Base-by-base conservation (phyloP, 768 basidiomycete genomes). In the Suillus subaureus region DNA sequence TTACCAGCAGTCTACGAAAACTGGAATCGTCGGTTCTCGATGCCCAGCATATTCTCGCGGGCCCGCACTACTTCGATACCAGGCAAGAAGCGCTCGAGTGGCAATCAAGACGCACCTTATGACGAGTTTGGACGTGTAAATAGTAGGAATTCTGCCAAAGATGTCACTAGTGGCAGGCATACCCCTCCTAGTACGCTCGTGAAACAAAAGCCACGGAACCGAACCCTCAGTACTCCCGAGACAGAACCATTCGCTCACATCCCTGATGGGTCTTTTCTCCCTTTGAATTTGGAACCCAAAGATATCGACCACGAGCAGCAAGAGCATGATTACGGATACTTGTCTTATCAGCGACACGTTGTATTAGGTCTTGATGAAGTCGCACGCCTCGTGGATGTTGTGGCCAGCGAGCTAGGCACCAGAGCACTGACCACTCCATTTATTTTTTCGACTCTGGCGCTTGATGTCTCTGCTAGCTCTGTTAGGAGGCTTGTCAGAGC, bases 391-490 rank as follows among this genome's bases (percentile, higher is more conserved):
- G 89, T 93, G n/a, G 83, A 85, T 51, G 86, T 87, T 65, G 79
- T 93, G 64, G 84, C 87, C 56, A 82, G 86, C 62, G 91, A 93
- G 78, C 86, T 95, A 63, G 84, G 83, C 68, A 82, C 85, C 63
- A 83, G 92, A 70, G 92, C 89, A 71, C 84, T 97, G 66, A 89
- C 90, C 26, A 94, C 93, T 4, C 96, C 96, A 26, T 90, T 97
- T 79, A 89, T 98, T 67, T 97, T 98, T 81, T 93, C 93, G 43
- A 88, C 87, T 35, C 87, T 91, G 69, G 95, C 95, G 18, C 87
- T 98, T 66, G 96, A 97, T 71, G 83, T 96, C 49, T 91, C 88
- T 51, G 80, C 88, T 7, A 80, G 87, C n/a, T 85, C 88, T 40
- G 87, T 94, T 70, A 89, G 85, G 70, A 82, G 89, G 60, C 85